Evolutionary conservation across 1,284 basidiomycete species (phyloP).

Genomic region (Abortiporus biennis): DNA sequence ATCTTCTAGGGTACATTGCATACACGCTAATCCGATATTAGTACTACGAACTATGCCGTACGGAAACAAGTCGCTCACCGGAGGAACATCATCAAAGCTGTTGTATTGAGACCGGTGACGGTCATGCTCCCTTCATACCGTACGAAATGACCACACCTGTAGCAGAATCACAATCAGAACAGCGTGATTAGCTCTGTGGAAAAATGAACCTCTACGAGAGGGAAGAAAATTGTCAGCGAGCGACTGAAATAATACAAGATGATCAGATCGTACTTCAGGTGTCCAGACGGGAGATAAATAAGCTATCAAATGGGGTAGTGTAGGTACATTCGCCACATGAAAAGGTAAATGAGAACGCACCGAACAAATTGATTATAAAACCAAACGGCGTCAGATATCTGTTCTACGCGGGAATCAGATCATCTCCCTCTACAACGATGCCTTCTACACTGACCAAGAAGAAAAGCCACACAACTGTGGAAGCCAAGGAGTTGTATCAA

Average conservation of each 20-base stretch:
- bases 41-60: neutral
- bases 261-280: slow-evolving; percentile 25
- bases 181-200: neutral
- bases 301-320: slow-evolving; percentile 22
- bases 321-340: slow-evolving; percentile 7
- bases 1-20: slow-evolving; percentile 37
- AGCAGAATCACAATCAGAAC: neutral
- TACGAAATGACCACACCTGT: slow-evolving; percentile 41
- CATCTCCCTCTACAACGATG: neutral
- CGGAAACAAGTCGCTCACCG: slow-evolving; percentile 26
- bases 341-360: slow-evolving; percentile 21
- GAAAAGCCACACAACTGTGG: slow-evolving; percentile 40
- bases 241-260: neutral
- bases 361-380: slow-evolving; percentile 42
- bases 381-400: slow-evolving; percentile 42
- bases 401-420: slow-evolving; percentile 7
- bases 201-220: neutral
- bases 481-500: neutral
- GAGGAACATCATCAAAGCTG: slow-evolving; percentile 51
- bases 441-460: slow-evolving; percentile 30
- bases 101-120: slow-evolving; percentile 40
- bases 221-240: too few relatives aligned
- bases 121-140: slow-evolving; percentile 46
- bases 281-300: slow-evolving; percentile 39
- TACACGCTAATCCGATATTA: slow-evolving; percentile 27